A percentile compares a stretch with the other conserved stretches of the same genome.
These are phyloP conservation scores for Pichia sp. DNA, from an alignment of 1,139 yeast species.

Conservation along the genomic window DNA sequence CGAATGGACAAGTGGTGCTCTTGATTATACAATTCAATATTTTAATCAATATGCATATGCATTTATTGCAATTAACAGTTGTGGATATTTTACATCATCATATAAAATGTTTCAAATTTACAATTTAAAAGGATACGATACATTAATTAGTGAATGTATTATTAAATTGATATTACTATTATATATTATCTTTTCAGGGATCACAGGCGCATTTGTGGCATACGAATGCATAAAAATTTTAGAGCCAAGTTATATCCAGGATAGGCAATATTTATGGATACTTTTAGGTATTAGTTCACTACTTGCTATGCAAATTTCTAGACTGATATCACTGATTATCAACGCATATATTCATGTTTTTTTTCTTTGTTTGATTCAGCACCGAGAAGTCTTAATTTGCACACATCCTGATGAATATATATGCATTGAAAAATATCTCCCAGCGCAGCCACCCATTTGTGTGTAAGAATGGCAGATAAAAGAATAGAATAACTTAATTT, in stretches of 20 bases:
- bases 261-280: background rate
- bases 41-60: slow-evolving; percentile 90
- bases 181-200: slow-evolving; percentile 67
- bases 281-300: slow-evolving; percentile 64
- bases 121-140: slow-evolving; percentile 66
- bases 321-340: slow-evolving; percentile 67
- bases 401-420: slow-evolving; percentile 51
- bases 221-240: slow-evolving; percentile 50
- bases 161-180: slow-evolving; percentile 74
- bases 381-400: slow-evolving; percentile 74
- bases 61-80: slow-evolving; percentile 80
- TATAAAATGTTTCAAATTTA: slow-evolving; percentile 72
- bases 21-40: slow-evolving; percentile 41
- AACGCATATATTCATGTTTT: slow-evolving; percentile 80
- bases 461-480: background rate
- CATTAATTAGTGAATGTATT: slow-evolving; percentile 59
- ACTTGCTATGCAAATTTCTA: slow-evolving; percentile 61
- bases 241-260: background rate
- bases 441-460: background rate
- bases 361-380: slow-evolving; percentile 79
- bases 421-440: background rate
- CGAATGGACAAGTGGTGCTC: slow-evolving; percentile 24
- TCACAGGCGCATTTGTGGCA: slow-evolving; percentile 42
- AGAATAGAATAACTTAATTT: background rate
- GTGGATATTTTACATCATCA: slow-evolving; percentile 67